These are phyloP conservation scores for Yarrowia keelungensis DNA, from an alignment of 805 yeast genomes.

Conservation along the genomic window DNA sequence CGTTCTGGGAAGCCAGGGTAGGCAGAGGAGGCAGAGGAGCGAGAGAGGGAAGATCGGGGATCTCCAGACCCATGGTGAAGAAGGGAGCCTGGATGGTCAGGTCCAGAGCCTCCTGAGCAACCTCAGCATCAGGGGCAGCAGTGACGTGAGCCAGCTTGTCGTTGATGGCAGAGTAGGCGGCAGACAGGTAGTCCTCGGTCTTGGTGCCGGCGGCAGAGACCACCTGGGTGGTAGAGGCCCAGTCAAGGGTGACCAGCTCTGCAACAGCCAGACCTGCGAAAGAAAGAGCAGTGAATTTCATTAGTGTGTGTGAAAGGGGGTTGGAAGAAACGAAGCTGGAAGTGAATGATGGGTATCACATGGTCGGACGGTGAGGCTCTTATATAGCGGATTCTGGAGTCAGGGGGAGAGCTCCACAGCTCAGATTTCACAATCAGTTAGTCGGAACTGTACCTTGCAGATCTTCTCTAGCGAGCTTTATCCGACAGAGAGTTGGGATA, in stretches of 20 bases:
- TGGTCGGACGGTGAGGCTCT: neutral
- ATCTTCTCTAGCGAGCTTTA: neutral
- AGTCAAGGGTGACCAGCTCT: constrained; percentile 31
- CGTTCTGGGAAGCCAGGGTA: neutral
- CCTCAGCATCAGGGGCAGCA: constrained; percentile 29
- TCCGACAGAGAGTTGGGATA: neutral
- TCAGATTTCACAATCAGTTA: constrained; percentile 12
- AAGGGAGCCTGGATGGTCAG: constrained; percentile 26
- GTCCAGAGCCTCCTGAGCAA: constrained; percentile 25
- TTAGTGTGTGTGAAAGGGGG: constrained; percentile 16
- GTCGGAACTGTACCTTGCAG: constrained; percentile 20
- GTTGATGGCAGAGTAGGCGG: constrained; percentile 29
- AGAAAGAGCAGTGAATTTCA: constrained; percentile 31
- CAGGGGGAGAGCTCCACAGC: neutral
- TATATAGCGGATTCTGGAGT: neutral
- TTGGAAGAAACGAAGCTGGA: constrained; percentile 1
- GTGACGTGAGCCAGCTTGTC: constrained; percentile 16
- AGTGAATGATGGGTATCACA: neutral
- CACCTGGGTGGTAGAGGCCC: constrained; percentile 18
- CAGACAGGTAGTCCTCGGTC: constrained; percentile 16
- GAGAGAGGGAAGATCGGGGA: constrained; percentile 1
- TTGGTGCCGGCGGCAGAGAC: constrained; percentile 6
- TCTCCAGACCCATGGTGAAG: constrained; percentile 25
- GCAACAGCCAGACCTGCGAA: constrained; percentile 14
- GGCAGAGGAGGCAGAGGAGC: neutral